Conservation (phyloP, 352 stramenopile species). For the Globisporangium abappressorium region DNA sequence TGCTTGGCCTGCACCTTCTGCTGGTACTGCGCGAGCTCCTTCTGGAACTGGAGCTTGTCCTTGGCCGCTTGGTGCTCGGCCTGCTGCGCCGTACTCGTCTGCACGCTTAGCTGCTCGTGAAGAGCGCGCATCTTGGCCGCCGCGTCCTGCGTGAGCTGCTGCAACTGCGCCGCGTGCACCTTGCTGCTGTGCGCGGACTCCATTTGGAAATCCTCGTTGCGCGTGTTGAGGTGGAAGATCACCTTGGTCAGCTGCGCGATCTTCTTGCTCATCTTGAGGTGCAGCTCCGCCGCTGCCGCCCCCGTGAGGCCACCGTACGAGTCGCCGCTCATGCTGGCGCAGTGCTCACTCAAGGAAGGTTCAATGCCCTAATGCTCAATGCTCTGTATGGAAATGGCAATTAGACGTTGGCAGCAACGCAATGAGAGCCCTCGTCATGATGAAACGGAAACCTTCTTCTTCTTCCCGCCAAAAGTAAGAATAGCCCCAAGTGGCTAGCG, state of each 20-base stretch:
- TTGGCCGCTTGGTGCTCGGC: slow-evolving; percentile 30
- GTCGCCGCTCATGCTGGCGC: slow-evolving; percentile 24
- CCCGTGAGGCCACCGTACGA: slow-evolving; percentile 18
- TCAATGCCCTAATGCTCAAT: background rate
- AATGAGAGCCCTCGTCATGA: background rate
- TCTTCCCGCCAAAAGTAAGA: slow-evolving; percentile 1
- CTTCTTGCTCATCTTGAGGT: slow-evolving; percentile 95
- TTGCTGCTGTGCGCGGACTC: slow-evolving; percentile 50
- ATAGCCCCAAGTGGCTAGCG: background rate
- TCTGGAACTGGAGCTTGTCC: slow-evolving; percentile 39
- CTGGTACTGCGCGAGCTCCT: slow-evolving; percentile 35
- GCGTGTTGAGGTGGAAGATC: slow-evolving; percentile 93
- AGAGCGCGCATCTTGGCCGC: slow-evolving; percentile 46
- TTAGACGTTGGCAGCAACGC: background rate
- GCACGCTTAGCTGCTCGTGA: slow-evolving; percentile 35
- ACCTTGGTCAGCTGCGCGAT: slow-evolving; percentile 93
- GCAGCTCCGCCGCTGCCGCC: slow-evolving; percentile 51
- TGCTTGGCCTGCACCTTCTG: slow-evolving; percentile 21
- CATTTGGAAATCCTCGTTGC: slow-evolving; percentile 89
- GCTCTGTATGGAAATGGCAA: background rate
- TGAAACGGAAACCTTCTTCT: slow-evolving; percentile 2
- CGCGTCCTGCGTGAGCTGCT: slow-evolving; percentile 52
- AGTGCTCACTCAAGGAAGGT: background rate
- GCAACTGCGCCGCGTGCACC: slow-evolving; percentile 35
- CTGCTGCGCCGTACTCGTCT: slow-evolving; percentile 28